phyloP scores from a whole-genome alignment of 768 basidiomycete species.

The Clavaria fumosa region DNA sequence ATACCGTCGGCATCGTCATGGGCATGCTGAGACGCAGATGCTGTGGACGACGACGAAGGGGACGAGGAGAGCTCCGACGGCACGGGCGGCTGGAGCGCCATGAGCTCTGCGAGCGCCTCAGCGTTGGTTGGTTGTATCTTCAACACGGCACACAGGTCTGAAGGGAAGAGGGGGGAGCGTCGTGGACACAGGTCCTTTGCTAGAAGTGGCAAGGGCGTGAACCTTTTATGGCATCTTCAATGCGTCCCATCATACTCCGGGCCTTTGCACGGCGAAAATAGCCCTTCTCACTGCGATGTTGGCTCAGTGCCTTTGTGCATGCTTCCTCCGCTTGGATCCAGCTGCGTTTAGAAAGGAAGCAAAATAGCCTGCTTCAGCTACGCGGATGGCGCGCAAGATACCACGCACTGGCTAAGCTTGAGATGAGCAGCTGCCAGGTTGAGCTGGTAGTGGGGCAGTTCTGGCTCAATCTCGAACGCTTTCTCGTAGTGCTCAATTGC shows the following conservation, averaged over 20 bases:
- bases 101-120: conserved; percentile 45
- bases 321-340: conserved; percentile 62
- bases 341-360: conserved; percentile 20
- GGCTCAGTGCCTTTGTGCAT: conserved; percentile 46
- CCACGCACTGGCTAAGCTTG: conserved; percentile 49
- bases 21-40: conserved; percentile 6
- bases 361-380: too few relatives aligned
- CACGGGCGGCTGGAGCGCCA: conserved; percentile 22
- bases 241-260: conserved; percentile 39
- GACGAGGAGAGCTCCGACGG: conserved; percentile 11
- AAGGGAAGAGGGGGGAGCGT: background rate
- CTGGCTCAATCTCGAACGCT: conserved; percentile 51
- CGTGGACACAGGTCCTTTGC: conserved; percentile 3
- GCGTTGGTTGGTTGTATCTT: conserved; percentile 46
- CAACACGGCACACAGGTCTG: conserved; percentile 48
- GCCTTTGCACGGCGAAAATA: conserved; percentile 58
- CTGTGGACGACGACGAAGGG: conserved; percentile 14
- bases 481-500: conserved; percentile 45
- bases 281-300: conserved; percentile 55
- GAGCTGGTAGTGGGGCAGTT: conserved; percentile 61
- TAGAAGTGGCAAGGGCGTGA: too few relatives aligned
- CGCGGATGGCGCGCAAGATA: conserved; percentile 3
- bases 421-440: conserved; percentile 64
- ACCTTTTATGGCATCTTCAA: conserved; percentile 50
- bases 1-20: conserved; percentile 7